phyloP scores from a whole-genome alignment of 2,329 filamentous ascomycete genomes.

The Penicillium sp. region DNA sequence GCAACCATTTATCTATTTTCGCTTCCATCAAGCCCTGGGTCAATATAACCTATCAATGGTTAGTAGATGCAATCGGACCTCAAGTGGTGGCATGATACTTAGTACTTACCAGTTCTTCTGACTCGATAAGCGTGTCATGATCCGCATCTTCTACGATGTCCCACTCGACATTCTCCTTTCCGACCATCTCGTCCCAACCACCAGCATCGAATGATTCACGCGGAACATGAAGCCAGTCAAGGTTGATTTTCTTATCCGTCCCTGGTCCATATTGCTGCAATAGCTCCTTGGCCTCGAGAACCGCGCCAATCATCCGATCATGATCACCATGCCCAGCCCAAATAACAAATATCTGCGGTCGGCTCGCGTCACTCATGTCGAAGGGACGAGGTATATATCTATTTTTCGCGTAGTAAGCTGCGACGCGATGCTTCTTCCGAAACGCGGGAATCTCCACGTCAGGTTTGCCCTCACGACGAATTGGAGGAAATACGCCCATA shows the following conservation, averaged over 20 bases:
- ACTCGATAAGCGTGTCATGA: slow-evolving; percentile 11
- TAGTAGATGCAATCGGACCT: neutral
- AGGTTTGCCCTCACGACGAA: no score
- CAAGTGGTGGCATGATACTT: neutral
- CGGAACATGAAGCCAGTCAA: slow-evolving; percentile 5
- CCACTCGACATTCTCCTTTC: slow-evolving; percentile 9
- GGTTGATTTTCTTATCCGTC: neutral
- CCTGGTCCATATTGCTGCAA: slow-evolving; percentile 1
- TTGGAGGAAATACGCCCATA: no score
- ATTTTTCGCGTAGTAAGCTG: slow-evolving; percentile 7
- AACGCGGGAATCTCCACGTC: slow-evolving; percentile 10
- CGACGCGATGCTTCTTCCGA: slow-evolving; percentile 6
- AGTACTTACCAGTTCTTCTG: slow-evolving; percentile 5
- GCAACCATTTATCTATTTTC: slow-evolving; percentile 5
- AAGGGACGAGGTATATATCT: slow-evolving; percentile 6
- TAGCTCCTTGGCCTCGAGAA: slow-evolving; percentile 2
- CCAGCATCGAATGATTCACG: slow-evolving; percentile 10
- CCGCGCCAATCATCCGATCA: slow-evolving; percentile 6
- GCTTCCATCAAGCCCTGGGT: slow-evolving; percentile 4
- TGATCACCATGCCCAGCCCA: slow-evolving; percentile 14
- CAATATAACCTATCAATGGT: neutral
- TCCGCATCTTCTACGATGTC: slow-evolving; percentile 6
- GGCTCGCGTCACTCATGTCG: neutral
- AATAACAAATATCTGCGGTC: slow-evolving; percentile 7
- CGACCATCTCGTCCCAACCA: slow-evolving; percentile 15